These are phyloP conservation scores for Hamamelis virginiana DNA, from an alignment of 164 flowering plant species.

Conservation along the genomic window DNA sequence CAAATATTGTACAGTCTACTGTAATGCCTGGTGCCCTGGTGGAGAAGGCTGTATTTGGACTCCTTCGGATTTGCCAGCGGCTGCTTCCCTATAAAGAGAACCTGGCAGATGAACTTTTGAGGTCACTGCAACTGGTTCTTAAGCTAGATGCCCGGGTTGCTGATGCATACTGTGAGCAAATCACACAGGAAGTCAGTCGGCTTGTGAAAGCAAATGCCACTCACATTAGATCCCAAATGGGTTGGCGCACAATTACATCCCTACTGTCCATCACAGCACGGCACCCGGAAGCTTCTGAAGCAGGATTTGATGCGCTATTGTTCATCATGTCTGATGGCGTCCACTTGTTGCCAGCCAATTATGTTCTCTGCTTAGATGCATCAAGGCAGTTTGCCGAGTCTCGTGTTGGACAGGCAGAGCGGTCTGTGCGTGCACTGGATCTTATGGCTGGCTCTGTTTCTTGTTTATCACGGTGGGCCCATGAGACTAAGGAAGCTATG, in stretches of 20 bases:
- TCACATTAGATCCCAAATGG: conserved; percentile 55
- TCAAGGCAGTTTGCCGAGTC: conserved; percentile 70
- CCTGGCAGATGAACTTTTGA: conserved; percentile 62
- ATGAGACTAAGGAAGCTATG: conserved; percentile 41
- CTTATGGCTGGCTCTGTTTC: conserved; percentile 56
- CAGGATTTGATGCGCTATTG: conserved; percentile 55
- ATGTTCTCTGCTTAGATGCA: conserved; percentile 52
- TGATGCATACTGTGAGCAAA: conserved; percentile 72
- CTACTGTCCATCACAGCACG: conserved; percentile 65
- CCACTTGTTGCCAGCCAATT: conserved; percentile 56
- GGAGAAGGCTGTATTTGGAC: conserved; percentile 73
- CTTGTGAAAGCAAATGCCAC: conserved; percentile 64
- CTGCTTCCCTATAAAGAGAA: conserved; percentile 68
- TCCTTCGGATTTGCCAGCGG: conserved; percentile 60
- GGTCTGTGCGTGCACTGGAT: conserved; percentile 52
- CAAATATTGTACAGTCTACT: conserved; percentile 55
- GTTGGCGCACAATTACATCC: conserved; percentile 64
- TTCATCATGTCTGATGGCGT: conserved; percentile 58
- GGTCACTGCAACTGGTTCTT: conserved; percentile 53
- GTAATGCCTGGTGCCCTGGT: conserved; percentile 55
- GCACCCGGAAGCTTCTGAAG: conserved; percentile 70
- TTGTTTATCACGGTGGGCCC: conserved; percentile 46
- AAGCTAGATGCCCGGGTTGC: conserved; percentile 77
- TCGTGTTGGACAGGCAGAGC: conserved; percentile 52
- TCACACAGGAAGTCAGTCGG: conserved; percentile 62